Evolutionary conservation across 176 grass and related monocot genomes (phyloP), one percentile per base, ranked within the genome.

Genomic region (Lolium multiflorum): DNA sequence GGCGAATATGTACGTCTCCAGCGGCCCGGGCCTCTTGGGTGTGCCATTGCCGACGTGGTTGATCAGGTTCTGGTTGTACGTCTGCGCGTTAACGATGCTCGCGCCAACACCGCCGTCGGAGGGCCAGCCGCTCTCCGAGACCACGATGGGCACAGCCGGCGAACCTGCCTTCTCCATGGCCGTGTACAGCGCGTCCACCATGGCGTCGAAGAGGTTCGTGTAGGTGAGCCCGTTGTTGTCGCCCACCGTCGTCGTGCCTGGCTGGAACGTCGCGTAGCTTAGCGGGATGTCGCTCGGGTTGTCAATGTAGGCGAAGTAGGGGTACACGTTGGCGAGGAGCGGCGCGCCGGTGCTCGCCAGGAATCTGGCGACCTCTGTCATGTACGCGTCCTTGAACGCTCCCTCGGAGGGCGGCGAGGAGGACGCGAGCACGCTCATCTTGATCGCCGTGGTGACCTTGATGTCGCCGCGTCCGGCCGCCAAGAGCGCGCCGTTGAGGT

Each of bases 121-220:
- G 41, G 93, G 91, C 96, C 96, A 98, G 12, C 96, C 96, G 2
- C 93, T 98, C 86, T 98, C 96, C 17, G 96, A 95, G 20, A 98
- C 93, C 54, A 98, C 91, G 18, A 95, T 77, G 20, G 89, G 83
- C 74, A 98, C 78, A 0, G 16, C 80, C 10, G 82, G 10, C 3
- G 38, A 86, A 0, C 91, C 93, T 15, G 78, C 77, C 84, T 95
- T 98, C 91, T 95, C 93, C 86, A 98, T 57, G 11, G 96, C 93
- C 3, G 90, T 74, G 15, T 76, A 52, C 48, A 76, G 6, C 1
- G 82, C 71, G 18, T 94, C 92, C 7, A 94, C 77, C 70, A 87
- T 83, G 18, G 92, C 92, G 61, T 91, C 75, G 43, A 94, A 91
- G 24, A 94, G 69, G 84, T 90, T 94, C 25, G 47, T 74, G 75